Evolutionary conservation across 176 grass and related monocot genomes (phyloP).

Genomic region (Ananas comosus): DNA sequence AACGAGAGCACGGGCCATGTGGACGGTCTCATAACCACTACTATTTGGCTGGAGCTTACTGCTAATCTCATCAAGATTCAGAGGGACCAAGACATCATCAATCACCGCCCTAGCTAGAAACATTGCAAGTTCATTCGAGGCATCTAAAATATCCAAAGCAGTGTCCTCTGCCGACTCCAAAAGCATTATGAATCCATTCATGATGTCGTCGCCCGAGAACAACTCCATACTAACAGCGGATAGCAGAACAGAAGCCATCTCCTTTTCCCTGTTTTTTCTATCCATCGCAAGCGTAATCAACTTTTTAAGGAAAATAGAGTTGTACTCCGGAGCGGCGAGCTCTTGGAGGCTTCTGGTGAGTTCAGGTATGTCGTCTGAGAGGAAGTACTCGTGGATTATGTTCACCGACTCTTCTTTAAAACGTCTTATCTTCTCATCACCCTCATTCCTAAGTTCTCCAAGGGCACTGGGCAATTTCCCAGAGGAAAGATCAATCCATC

Average conservation of each 20-base stretch:
- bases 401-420: conserved; percentile 67
- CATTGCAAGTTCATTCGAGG: conserved; percentile 72
- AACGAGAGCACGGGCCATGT: conserved; percentile 48
- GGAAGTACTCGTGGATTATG: conserved; percentile 84
- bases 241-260: conserved; percentile 73
- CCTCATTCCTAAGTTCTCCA: conserved; percentile 21
- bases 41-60: conserved; percentile 40
- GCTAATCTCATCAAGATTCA: conserved; percentile 69
- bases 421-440: conserved; percentile 40
- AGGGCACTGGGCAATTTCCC: conserved; percentile 20
- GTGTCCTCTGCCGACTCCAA: conserved; percentile 73
- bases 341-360: conserved; percentile 75
- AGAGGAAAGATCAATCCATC: conserved; percentile 63
- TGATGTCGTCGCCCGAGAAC: conserved; percentile 62
- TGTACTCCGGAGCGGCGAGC: conserved; percentile 55
- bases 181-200: conserved; percentile 78
- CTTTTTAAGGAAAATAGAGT: conserved; percentile 74
- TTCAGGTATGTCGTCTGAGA: conserved; percentile 68
- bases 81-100: conserved; percentile 60
- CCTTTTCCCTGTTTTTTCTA: conserved; percentile 76
- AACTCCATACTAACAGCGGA: conserved; percentile 72
- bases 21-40: conserved; percentile 48
- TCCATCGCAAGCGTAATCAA: conserved; percentile 70
- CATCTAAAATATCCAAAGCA: conserved; percentile 62
- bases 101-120: conserved; percentile 78